Evolutionary conservation across 208 protist species (phyloP), one percentile per base, ranked within the genome.

Genomic region (Balamuthia mandrillaris): DNA sequence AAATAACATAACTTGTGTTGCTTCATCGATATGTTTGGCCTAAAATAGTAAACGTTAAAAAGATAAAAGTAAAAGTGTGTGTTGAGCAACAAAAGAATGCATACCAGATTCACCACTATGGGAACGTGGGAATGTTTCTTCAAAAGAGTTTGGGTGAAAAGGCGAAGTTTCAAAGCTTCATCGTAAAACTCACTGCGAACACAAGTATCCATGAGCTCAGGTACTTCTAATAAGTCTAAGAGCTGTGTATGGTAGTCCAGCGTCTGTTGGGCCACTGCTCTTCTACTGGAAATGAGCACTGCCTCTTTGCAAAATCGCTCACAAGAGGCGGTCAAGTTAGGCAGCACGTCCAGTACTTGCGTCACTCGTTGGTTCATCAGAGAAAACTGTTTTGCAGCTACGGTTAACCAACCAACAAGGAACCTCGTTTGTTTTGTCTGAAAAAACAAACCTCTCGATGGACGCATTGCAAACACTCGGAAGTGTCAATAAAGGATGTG

Each of bases 141-240:
- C n/a, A 31, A 33, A 14, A 89, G 37, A 27, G 82, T 35, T 31
- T 27, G 27, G 10, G 82, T 51, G 47, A 49, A 82, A 0, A 51
- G 61, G n/a, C 83, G 72, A 24, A 89, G 44, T 29, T 87, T 52
- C 12, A 89, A 60, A 3, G 87, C 87, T 58, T 89, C 87, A 21
- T 89, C 87, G 70, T 89, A 89, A 72, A 81, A 29, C 85, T 68
- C 81, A 39, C 82, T 86, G 4, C 87, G 63, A 29, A 89, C 82
- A 35, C 68, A 89, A 9, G 87, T 89, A 27, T 89, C 87, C 87
- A 87, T 87, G 31, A 89, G 60, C 60, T 89, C 82, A 18, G 87
- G 87, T 12, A 89, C 78, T 61, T 89, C 87, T 14, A 89, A 60
- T 18, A 89, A 44, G 24, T 89, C 87, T 39, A 89, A 33, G 31